phyloP scores from a whole-genome alignment of 2,329 filamentous ascomycete species.

The Paramyrothecium roridum region DNA sequence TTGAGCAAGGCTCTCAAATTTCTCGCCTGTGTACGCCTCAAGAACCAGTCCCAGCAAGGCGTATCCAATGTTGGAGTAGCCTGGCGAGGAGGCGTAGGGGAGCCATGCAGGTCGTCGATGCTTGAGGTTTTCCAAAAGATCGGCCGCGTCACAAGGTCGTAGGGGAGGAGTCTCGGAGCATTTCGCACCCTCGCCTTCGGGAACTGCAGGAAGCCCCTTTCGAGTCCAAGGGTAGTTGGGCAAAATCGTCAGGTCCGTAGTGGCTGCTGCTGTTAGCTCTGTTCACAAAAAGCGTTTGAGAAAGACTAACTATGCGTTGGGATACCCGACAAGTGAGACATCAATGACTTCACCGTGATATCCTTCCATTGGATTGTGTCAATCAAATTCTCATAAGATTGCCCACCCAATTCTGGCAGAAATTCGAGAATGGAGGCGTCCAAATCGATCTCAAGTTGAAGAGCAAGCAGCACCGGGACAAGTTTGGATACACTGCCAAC shows the following conservation, averaged over 20 bases:
- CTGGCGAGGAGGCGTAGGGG: constrained; percentile 36
- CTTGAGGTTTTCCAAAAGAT: constrained; percentile 22
- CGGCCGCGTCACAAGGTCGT: constrained; percentile 25
- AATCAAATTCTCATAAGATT: constrained; percentile 21
- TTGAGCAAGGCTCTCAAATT: constrained; percentile 33
- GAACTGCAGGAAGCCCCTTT: constrained; percentile 26
- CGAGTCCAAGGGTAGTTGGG: constrained; percentile 18
- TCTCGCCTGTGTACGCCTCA: constrained; percentile 36
- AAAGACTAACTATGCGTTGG: constrained; percentile 27
- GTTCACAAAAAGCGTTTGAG: not conserved
- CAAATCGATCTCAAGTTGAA: constrained; percentile 25
- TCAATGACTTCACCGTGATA: constrained; percentile 41
- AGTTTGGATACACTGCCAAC: constrained; percentile 32
- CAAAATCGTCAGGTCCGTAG: constrained; percentile 25
- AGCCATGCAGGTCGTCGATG: constrained; percentile 32
- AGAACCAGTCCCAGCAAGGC: constrained; percentile 41
- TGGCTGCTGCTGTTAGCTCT: constrained; percentile 18
- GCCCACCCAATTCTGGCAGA: constrained; percentile 32
- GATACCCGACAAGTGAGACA: constrained; percentile 42
- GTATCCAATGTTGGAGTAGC: constrained; percentile 48
- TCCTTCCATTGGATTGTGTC: constrained; percentile 38
- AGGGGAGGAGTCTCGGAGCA: constrained; percentile 32
- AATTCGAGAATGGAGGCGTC: constrained; percentile 43
- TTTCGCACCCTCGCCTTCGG: constrained; percentile 19
- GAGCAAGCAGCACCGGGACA: constrained; percentile 24